A percentile compares a stretch with the other conserved stretches of the same genome.
phyloP scores from a whole-genome alignment of 2,329 filamentous ascomycete genomes.

The Sporothrix euskadiensis region DNA sequence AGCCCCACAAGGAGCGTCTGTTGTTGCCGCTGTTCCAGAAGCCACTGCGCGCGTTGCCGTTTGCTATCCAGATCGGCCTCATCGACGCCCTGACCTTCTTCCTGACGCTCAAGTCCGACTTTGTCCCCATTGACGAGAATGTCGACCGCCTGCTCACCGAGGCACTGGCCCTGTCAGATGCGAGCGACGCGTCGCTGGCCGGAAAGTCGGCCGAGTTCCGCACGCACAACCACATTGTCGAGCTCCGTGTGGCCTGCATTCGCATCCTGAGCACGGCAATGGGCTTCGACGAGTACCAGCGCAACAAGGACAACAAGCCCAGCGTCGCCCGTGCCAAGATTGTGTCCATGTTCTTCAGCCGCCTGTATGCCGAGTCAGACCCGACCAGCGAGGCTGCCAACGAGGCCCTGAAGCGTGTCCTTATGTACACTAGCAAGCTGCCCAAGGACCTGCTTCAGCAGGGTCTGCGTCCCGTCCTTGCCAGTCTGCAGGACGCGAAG shows the following conservation, averaged over 20 bases:
- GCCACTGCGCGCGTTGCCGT: conserved; percentile 86
- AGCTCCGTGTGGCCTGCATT: conserved; percentile 88
- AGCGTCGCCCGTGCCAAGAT: conserved; percentile 63
- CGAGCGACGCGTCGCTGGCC: conserved; percentile 87
- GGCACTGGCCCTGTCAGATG: conserved; percentile 88
- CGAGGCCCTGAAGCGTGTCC: conserved; percentile 80
- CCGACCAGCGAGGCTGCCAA: conserved; percentile 94
- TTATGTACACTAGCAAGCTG: conserved; percentile 85
- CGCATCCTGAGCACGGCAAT: conserved; percentile 91
- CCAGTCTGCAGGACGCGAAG: conserved; percentile 92
- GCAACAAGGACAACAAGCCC: conserved; percentile 63
- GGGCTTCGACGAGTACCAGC: conserved; percentile 86
- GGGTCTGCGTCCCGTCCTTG: conserved; percentile 89
- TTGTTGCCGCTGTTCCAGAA: conserved; percentile 94
- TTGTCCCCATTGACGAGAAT: conserved; percentile 88
- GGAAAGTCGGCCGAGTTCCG: conserved; percentile 92
- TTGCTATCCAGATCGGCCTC: conserved; percentile 93
- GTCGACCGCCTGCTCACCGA: conserved; percentile 90
- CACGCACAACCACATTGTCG: conserved; percentile 93
- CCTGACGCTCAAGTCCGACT: conserved; percentile 82
- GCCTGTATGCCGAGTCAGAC: conserved; percentile 86
- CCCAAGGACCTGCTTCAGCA: conserved; percentile 95
- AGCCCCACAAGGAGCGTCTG: conserved; percentile 85
- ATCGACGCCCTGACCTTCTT: conserved; percentile 98
- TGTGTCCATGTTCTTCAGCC: conserved; percentile 97